These are phyloP conservation scores for Gossypium schwendimanii DNA, from an alignment of 441 rosid species.

Conservation along the genomic window DNA sequence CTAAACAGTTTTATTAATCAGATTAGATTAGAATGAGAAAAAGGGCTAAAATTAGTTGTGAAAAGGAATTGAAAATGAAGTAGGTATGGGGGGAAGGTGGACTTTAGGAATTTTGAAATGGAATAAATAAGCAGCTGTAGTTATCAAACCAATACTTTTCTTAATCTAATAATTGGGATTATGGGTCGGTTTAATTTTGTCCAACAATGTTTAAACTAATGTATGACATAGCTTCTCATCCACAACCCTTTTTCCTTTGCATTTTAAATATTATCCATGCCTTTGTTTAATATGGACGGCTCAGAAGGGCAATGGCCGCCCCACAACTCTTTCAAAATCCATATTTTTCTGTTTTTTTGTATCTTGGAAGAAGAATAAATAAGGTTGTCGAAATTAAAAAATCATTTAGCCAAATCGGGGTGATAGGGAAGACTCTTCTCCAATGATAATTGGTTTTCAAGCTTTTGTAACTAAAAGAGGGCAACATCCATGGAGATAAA, in stretches of 20 bases:
- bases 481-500: background rate
- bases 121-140: background rate
- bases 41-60: constrained; percentile 9
- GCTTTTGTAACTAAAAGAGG: background rate
- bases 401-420: background rate
- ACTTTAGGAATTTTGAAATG: background rate
- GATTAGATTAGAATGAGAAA: background rate
- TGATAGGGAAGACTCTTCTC: background rate
- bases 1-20: background rate
- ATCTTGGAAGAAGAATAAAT: constrained; percentile 14
- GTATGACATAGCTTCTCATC: background rate
- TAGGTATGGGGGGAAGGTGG: constrained; percentile 10
- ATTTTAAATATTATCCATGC: constrained; percentile 11
- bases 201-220: constrained; percentile 12
- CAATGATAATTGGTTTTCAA: background rate
- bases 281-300: constrained; percentile 19
- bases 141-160: constrained; percentile 8
- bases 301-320: constrained; percentile 4
- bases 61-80: constrained; percentile 15
- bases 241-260: background rate
- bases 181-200: constrained; percentile 10
- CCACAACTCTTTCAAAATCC: background rate
- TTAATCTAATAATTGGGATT: background rate
- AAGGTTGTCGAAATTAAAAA: too few relatives aligned
- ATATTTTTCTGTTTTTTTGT: background rate